Base-by-base conservation (phyloP, 2,329 filamentous ascomycete species). In the Claviceps cyperi region DNA sequence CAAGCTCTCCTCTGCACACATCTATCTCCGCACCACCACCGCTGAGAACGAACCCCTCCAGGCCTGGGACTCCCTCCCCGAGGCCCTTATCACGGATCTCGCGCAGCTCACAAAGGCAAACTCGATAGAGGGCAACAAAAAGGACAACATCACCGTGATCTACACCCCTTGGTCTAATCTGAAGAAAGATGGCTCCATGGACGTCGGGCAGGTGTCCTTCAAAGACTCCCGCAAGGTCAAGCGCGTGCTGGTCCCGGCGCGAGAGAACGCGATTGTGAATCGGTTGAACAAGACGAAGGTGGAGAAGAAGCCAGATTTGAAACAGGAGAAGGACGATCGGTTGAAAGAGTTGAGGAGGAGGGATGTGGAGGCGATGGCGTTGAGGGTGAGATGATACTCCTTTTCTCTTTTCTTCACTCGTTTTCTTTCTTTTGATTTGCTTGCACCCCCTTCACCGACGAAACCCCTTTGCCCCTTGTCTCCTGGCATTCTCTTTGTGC, bases 91-190 rank as follows among this genome's bases (percentile, higher is more conserved):
- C 52, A 78, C 75, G 56, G 92, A 98, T 67, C 88, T 92, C 60
- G 92, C 86, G n/a, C 92, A 98, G 67, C 75, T 98, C 59, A 98
- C 92, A 51, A 98, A 98, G 70, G 92, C 92, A 54, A 98, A 98
- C 70, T 96, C 89, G 51, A 98, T 98, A 59, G 92, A 98, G 73
- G 92, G 92, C 55, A 98, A 98, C 73, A 98, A 98, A 69, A 97
- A 96, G 67, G 91, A 97, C 67, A 97, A 97, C 68, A 74, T 98
- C 60, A 94, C 89, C 15, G 68, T 98, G 62, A 94, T 98, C 62
- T 98, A 98, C 71, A 98, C 92, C 4, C 92, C 92, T 6, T 97
- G 92, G 89, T 85, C 86, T 43, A 98, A 98, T 65, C 77, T 98
- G 36, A 85, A 87, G 64, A 98, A 98, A 64, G 88, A 94, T 62